These are phyloP conservation scores for Helenozyma baotianmanensis DNA, from an alignment of 805 yeast genomes.

Conservation along the genomic window DNA sequence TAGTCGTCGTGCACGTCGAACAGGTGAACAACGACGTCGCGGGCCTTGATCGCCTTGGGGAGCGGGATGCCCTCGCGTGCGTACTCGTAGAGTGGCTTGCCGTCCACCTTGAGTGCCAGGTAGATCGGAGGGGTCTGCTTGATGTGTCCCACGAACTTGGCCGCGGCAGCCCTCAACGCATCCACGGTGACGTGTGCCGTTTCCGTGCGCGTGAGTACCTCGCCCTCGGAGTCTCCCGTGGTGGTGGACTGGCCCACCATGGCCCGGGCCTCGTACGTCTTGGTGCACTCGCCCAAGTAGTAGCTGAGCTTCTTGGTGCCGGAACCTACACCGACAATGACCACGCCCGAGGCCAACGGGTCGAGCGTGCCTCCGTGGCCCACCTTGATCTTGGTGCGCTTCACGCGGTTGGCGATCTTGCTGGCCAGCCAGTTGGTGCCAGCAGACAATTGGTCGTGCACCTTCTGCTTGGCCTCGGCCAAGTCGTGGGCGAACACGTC, in stretches of 20 bases:
- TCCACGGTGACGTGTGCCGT: conserved; percentile 54
- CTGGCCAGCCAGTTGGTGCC: conserved; percentile 40
- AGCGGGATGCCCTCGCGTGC: conserved; percentile 84
- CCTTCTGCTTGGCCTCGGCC: conserved; percentile 44
- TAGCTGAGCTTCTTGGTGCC: conserved; percentile 82
- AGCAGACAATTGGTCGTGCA: conserved; percentile 35
- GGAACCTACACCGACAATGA: conserved; percentile 84
- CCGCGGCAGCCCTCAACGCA: conserved; percentile 44
- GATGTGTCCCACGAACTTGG: conserved; percentile 73
- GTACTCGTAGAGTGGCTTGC: conserved; percentile 89
- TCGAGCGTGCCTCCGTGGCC: conserved; percentile 99
- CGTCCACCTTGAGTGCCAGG: conserved; percentile 91
- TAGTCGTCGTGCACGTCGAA: conserved; percentile 55
- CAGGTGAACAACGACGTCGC: conserved; percentile 61
- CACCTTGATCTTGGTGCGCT: conserved; percentile 66
- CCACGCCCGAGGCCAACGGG: conserved; percentile 91
- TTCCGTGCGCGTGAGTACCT: conserved; percentile 56
- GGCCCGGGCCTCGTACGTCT: conserved; percentile 80
- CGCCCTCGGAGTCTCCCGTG: conserved; percentile 92
- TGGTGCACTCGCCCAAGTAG: conserved; percentile 69
- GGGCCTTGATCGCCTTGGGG: conserved; percentile 75
- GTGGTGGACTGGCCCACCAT: conserved; percentile 87
- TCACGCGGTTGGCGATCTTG: conserved; percentile 48
- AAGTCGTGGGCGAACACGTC: conserved; percentile 52
- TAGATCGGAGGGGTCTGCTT: conserved; percentile 92